Evolutionary conservation across 2,329 filamentous ascomycete species (phyloP), one percentile per base, ranked within the genome.

Genomic region (Ophiostoma sp.): DNA sequence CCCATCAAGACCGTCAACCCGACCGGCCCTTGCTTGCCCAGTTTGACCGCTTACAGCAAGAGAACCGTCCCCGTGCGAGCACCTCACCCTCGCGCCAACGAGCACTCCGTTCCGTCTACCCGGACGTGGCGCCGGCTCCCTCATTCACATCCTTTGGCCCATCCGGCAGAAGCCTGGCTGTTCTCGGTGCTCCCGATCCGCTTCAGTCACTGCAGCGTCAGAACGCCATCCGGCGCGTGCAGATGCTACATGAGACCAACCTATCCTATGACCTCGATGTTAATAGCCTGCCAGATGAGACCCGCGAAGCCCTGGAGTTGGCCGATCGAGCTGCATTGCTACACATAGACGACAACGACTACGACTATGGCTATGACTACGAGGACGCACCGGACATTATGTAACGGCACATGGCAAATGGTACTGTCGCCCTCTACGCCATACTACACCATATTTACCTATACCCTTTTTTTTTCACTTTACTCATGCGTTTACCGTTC

Each of bases 1-100:
- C 84, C 0, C 89, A 91, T 75, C 76, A 83, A 2, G 77, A 86
- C 22, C 78, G 80, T 1, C 83, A 89, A 57, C 81, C 82, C 0
- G 73, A 72, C 0, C 79, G 78, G 48, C 87, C 86, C 2, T 80
- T 90, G 5, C 76, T 87, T 7, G 83, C 84, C 1, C 76, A 78
- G 6, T 83, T 82, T 39, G 84, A 87, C 71, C 79, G 78, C 1
- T 74, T 79, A 5, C 88, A 90, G 77, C 85, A 83, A 69, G 81
- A 80, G 19, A 83, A 83, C 68, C 48, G 66, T 33, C 72, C 70
- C 19, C 73, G 66, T 2, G 71, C 74, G 1, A 28, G 69, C 63
- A 42, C 70, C 1, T 59, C 66, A 5, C 71, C 72, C 9, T 72
- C 42, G 1, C n/a, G 36, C 2, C 71, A 52, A 8, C 63, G 61